phyloP scores from a whole-genome alignment of 2,329 filamentous ascomycete genomes.

The Colletotrichum navitas region DNA sequence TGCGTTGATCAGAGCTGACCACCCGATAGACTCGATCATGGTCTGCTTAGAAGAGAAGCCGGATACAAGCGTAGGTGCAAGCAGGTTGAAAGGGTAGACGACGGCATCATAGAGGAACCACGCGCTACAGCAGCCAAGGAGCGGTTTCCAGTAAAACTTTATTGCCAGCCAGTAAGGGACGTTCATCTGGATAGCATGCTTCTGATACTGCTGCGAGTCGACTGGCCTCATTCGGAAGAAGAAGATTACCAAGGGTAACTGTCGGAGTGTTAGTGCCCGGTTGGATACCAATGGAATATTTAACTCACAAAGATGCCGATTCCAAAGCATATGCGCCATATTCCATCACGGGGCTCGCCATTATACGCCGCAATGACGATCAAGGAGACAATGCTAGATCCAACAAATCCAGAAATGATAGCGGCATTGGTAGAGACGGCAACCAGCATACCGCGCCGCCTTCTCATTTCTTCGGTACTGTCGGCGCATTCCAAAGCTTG shows the following conservation, averaged over 20 bases:
- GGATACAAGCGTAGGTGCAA: conserved; percentile 43
- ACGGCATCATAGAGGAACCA: conserved; percentile 47
- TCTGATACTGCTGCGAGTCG: conserved; percentile 59
- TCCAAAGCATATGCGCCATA: conserved; percentile 59
- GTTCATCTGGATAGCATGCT: conserved; percentile 46
- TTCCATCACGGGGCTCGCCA: conserved; percentile 52
- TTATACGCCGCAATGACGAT: conserved; percentile 57
- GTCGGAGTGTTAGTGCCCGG: neutral
- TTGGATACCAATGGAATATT: fast-evolving
- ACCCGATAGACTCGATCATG: conserved; percentile 46
- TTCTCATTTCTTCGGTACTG: conserved; percentile 46
- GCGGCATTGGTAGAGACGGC: conserved; percentile 60
- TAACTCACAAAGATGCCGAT: conserved; percentile 55
- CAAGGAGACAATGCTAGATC: conserved; percentile 58
- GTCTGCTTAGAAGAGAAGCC: conserved; percentile 44
- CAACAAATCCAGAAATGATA: conserved; percentile 52
- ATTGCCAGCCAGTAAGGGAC: conserved; percentile 45
- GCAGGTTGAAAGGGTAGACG: conserved; percentile 43
- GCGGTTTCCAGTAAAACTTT: conserved; percentile 57
- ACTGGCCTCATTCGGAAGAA: conserved; percentile 66
- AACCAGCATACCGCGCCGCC: conserved; percentile 48
- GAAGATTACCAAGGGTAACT: conserved; percentile 62
- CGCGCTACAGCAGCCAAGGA: conserved; percentile 63
- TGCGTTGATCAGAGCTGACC: conserved; percentile 46
- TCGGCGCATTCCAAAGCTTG: conserved; percentile 49